These are phyloP conservation scores for Penicillium tannophilum DNA, from an alignment of 495 filamentous ascomycete species.

Conservation along the genomic window DNA sequence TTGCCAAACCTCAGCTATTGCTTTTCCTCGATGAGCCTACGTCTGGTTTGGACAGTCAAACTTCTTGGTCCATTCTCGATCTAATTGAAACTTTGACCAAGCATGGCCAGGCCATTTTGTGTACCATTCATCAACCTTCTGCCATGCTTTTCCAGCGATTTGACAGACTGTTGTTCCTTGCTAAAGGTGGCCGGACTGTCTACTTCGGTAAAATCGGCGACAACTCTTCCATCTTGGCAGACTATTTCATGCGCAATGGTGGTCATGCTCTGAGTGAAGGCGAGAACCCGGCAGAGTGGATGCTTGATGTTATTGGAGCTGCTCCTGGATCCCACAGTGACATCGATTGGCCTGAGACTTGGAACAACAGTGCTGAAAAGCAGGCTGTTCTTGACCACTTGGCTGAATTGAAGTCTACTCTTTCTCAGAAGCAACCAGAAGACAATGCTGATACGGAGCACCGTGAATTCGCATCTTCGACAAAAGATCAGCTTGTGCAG, in stretches of 20 bases:
- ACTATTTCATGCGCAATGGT: slow-evolving; percentile 77
- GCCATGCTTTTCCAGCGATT: slow-evolving; percentile 92
- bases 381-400: slow-evolving; percentile 63
- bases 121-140: slow-evolving; percentile 92
- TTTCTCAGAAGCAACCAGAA: slow-evolving; percentile 42
- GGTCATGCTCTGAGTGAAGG: slow-evolving; percentile 64
- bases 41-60: slow-evolving; percentile 13
- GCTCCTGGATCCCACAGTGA: slow-evolving; percentile 74
- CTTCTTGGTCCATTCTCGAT: slow-evolving; percentile 75
- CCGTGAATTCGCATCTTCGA: slow-evolving; percentile 55
- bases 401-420: slow-evolving; percentile 59
- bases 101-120: slow-evolving; percentile 83
- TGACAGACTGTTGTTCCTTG: slow-evolving; percentile 80
- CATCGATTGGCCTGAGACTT: slow-evolving; percentile 77
- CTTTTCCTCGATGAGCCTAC: slow-evolving; percentile 87
- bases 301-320: slow-evolving; percentile 87
- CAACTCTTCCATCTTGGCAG: slow-evolving; percentile 65
- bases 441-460: slow-evolving; percentile 35
- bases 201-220: slow-evolving; percentile 86
- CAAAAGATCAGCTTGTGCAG: slow-evolving; percentile 48
- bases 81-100: slow-evolving; percentile 81
- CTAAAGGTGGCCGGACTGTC: slow-evolving; percentile 66
- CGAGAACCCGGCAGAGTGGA: slow-evolving; percentile 87
- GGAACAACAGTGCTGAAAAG: slow-evolving; percentile 74
- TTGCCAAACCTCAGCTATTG: slow-evolving; percentile 80